These are phyloP conservation scores for Fragaria vesca DNA, from an alignment of 306 rosid species.

Conservation along the genomic window DNA sequence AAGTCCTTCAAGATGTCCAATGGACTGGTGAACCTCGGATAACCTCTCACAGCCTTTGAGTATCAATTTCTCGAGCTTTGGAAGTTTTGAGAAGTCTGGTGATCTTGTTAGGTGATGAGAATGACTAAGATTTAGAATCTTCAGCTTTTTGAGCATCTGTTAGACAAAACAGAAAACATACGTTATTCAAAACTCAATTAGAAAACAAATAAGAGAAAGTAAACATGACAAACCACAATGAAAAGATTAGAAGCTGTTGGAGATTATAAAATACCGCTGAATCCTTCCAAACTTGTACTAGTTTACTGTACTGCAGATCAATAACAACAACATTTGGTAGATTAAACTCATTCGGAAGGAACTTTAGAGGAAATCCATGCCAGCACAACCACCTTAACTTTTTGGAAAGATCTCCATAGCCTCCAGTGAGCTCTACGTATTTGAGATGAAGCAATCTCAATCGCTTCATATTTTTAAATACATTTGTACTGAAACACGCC, in stretches of 20 bases:
- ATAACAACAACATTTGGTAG: not conserved
- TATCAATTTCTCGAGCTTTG: slow-evolving; percentile 35
- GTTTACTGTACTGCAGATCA: not conserved
- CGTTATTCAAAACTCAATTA: not conserved
- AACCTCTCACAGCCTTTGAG: slow-evolving; percentile 31
- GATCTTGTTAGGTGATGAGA: slow-evolving; percentile 26
- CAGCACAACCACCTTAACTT: not conserved
- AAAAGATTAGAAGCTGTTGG: not conserved
- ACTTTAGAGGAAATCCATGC: not conserved
- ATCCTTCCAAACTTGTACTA: not conserved
- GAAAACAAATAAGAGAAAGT: not conserved
- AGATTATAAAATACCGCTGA: not conserved
- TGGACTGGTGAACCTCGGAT: not conserved
- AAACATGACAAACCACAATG: too few species aligned
- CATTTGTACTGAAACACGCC: not conserved
- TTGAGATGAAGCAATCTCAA: not conserved
- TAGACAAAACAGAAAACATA: not conserved
- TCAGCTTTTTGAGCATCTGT: not conserved
- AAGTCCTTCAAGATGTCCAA: slow-evolving; percentile 25
- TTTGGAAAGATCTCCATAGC: not conserved
- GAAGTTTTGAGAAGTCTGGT: slow-evolving; percentile 42
- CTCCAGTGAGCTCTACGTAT: not conserved
- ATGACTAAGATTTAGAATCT: slow-evolving; percentile 35
- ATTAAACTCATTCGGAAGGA: not conserved
- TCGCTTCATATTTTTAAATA: not conserved